Evolutionary conservation across 805 yeast genomes (phyloP), one percentile per base, ranked within the genome.

Genomic region (Ogataea corticis): DNA sequence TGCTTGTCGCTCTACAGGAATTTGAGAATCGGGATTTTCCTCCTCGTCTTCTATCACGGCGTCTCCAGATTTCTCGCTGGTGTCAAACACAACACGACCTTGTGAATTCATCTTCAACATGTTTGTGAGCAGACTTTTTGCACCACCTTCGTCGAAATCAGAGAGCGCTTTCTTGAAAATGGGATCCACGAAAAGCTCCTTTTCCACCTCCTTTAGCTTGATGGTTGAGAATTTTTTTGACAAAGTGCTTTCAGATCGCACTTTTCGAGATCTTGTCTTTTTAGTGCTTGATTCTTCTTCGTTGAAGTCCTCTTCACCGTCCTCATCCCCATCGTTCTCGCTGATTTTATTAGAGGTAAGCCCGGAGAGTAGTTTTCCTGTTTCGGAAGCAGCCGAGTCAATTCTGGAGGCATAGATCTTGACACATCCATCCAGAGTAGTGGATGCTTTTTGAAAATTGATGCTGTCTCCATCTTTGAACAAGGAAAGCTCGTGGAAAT

Each of bases 351-450:
- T 67, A 3, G 64, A 51, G 4, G 76, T 67, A 33, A 76, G 63
- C 9, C 80, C 80, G 45, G 79, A 75, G 27, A 77, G 57, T 45
- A 92, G 70, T 56, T 82, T 81, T 2, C 96, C 95, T 0, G 97
- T 90, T 57, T 91, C 97, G 7, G 85, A 83, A 4, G 91, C 95
- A 0, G 89, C 96, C 0, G 96, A 85, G 58, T 91, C 97, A 17
- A 92, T 90, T 56, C 98, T 77, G 13, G 95, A 86, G 11, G 91
- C 80, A 62, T 92, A 92, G 42, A 92, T 88, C 68, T 90, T 90
- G 28, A 91, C 92, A 71, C 97, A 91, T 0, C 97, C 97, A 58
- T 91, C 97, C 17, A 92, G 70, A 0, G 97, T 88, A 2, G 95
- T 89, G 0, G 94, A 82, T 0, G 97, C 98, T 54, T 83, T 80